phyloP scores from a whole-genome alignment of 1,284 basidiomycete genomes.

The Coriolopsis trogii region DNA sequence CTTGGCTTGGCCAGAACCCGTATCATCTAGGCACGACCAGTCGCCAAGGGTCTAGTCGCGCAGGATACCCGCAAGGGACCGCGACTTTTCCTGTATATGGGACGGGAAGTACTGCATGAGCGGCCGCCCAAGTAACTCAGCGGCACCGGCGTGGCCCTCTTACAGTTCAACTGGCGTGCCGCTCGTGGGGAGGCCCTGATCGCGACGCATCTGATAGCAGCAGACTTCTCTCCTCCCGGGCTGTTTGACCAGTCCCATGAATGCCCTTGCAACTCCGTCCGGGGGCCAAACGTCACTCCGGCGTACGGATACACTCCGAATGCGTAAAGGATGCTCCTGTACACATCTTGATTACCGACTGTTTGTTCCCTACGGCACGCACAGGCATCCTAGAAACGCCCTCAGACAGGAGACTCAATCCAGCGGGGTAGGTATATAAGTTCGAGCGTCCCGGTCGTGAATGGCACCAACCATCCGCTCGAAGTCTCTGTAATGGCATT shows the following conservation, averaged over 20 bases:
- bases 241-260: slow-evolving; percentile 1
- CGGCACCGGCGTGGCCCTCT: slow-evolving; percentile 7
- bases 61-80: neutral
- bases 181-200: slow-evolving; percentile 3
- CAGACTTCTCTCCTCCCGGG: neutral
- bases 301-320: neutral
- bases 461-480: neutral
- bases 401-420: neutral
- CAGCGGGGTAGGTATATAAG: neutral
- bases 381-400: neutral
- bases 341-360: slow-evolving; percentile 12
- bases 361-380: slow-evolving; percentile 2
- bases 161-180: slow-evolving; percentile 1
- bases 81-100: slow-evolving; percentile 1
- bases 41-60: neutral
- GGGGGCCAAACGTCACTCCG: slow-evolving; percentile 7
- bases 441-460: neutral
- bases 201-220: slow-evolving; percentile 10
- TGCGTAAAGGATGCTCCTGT: slow-evolving; percentile 4
- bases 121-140: slow-evolving; percentile 1
- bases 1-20: too few species aligned
- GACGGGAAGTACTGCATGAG: neutral
- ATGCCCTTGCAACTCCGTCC: neutral
- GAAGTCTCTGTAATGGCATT: slow-evolving; percentile 1
- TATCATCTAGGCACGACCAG: too few species aligned